Base-by-base conservation (phyloP, 2,329 filamentous ascomycete genomes). In the Verticillium nubilum region DNA sequence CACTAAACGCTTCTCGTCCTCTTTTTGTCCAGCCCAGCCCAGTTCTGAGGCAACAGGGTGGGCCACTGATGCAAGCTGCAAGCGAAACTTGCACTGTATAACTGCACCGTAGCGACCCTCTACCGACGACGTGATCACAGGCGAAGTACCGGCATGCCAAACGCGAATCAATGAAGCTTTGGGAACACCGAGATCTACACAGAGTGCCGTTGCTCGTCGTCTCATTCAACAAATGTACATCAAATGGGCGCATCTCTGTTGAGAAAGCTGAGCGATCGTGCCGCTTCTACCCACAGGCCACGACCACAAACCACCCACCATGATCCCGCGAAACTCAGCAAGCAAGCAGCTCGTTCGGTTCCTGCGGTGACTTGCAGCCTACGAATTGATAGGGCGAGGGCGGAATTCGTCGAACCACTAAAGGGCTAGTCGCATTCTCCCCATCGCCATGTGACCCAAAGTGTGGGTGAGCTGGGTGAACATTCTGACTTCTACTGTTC, bases 371-470 rank as follows among this genome's bases (percentile, higher is more conserved):
- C 19, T 13, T 50, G 42, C 42, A 7, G 42, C 19, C 42, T 50
- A n/a, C n/a, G 42, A 50, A 23, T 19, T 50, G 42, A 50, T 50
- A 50, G 42, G 42, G 19, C 19, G 42, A 50, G 9, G 35, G 42
- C 42, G 42, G 42, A 50, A 50, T 50, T 50, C 25, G 23, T 42
- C 33, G 54, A 47, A 31, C 27, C 54, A 47, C 54, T 42, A 56
- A 33, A n/a, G 54, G 54, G n/a, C 54, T 56, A 56, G 54, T 56
- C 42, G 54, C 54, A 56, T 56, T 56, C 42, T 28, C 42, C 35
- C 33, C 25, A 56, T 56, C 42, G 35, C 54, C 54, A 56, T 56
- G 54, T 56, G 54, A 56, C 54, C 42, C 33, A 27, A 56, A 50
- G 42, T 50, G 42, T 50, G 42, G 42, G 42, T 19, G 42, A 50